Base-by-base conservation (phyloP, 305 asterid species). In the Fraxinus angustifolia region DNA sequence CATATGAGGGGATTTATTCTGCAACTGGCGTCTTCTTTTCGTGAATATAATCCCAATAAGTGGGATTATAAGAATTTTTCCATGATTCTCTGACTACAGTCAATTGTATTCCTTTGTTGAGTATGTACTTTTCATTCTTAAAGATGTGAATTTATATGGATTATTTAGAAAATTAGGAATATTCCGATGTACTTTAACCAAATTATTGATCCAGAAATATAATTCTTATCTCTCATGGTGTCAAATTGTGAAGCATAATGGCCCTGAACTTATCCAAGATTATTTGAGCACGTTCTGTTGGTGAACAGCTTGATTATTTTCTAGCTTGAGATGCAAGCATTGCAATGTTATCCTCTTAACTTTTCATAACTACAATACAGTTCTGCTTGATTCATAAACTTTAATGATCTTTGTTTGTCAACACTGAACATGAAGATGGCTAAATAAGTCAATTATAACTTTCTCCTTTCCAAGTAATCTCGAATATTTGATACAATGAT, bases 281-380 rank as follows among this genome's bases (percentile, higher is more conserved):
- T 83, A n/a, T 62, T 75, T 71, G 76, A 68, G 56, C 76, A 73
- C 76, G 31, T 75, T 56, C 45, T 82, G 72, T 42, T 33, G 42
- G 10, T 5, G 19, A 79, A 70, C 60, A 38, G 31, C 82, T 82
- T 78, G 80, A 74, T 79, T 78, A 56, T 75, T 80, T 78, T 42
- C 70, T 75, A 77, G 56, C 75, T 67, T 38, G 36, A 30, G 75
- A 70, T 30, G 75, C 75, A 31, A 31, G 75, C 75, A 11, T 70
- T 70, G 26, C 40, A 31, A 70, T 31, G 75, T 30, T 36, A 60
- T 70, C 71, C 68, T 77, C 77, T 33, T 6, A 28, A n/a, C 68
- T 36, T 78, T 28, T 78, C 77, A 42, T 33, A 30, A 70, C 75
- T 65, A 68, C 23, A 30, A 30, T 14, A 70, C 75, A 31, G 34